Percentiles rank a stretch among this genome's conserved stretches.
phyloP scores from a whole-genome alignment of 2,329 filamentous ascomycete genomes.

The Chaetomiaceae sp. region DNA sequence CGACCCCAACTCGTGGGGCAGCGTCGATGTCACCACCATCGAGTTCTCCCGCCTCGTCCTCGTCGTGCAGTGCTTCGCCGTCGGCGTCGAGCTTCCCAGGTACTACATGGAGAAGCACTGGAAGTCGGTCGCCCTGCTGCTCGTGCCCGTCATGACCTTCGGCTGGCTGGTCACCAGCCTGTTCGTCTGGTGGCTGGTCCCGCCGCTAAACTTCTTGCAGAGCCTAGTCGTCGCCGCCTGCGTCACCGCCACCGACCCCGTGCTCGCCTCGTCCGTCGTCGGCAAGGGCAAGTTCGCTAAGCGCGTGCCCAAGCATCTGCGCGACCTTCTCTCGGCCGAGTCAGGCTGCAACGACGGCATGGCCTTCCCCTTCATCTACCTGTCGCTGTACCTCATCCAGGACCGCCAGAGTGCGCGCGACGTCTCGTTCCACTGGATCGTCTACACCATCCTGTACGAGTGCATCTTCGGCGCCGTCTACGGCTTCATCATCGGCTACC shows the following conservation, averaged over 20 bases:
- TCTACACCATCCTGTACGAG: conserved; percentile 87
- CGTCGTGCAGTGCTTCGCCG: conserved; percentile 87
- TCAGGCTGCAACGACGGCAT: conserved; percentile 99
- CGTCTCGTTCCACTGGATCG: conserved; percentile 81
- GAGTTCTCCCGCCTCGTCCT: conserved; percentile 86
- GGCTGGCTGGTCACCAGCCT: conserved; percentile 91
- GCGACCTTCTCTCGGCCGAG: conserved; percentile 90
- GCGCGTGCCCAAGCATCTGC: conserved; percentile 91
- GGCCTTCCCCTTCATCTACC: conserved; percentile 97
- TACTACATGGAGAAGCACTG: conserved; percentile 98
- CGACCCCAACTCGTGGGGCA: conserved; percentile 70
- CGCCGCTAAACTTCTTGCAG: conserved; percentile 78
- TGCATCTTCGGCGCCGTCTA: conserved; percentile 89
- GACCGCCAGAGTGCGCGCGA: conserved; percentile 63
- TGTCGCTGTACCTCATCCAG: conserved; percentile 82
- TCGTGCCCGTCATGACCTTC: conserved; percentile 94
- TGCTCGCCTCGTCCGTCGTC: conserved; percentile 93
- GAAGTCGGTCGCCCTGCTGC: conserved; percentile 80
- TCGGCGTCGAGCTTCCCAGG: conserved; percentile 83
- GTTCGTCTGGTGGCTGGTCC: conserved; percentile 88
- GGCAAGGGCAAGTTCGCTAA: conserved; percentile 99
- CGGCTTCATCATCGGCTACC: conserved; percentile 81
- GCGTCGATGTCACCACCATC: conserved; percentile 76
- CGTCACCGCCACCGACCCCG: conserved; percentile 94
- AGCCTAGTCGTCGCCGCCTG: conserved; percentile 83